phyloP scores from a whole-genome alignment of 2,329 filamentous ascomycete species.

The Fusarium marasasianum region DNA sequence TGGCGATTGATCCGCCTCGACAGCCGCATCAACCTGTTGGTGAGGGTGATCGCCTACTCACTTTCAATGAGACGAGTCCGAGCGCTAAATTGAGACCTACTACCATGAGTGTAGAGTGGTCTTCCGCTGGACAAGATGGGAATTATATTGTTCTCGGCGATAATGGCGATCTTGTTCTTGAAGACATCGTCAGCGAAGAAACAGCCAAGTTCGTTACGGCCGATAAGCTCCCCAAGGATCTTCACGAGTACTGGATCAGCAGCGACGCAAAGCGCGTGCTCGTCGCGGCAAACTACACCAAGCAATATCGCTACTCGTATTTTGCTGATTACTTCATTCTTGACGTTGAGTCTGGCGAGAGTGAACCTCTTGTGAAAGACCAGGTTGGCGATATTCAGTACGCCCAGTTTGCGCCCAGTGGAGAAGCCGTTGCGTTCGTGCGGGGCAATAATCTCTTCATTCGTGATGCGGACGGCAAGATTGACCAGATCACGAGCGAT shows the following conservation, averaged over 20 bases:
- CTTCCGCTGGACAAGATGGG: slow-evolving; percentile 67
- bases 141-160: slow-evolving; percentile 64
- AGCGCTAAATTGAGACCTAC: slow-evolving; percentile 56
- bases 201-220: slow-evolving; percentile 66
- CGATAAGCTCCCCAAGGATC: slow-evolving; percentile 64
- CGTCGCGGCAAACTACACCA: slow-evolving; percentile 72
- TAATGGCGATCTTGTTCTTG: slow-evolving; percentile 65
- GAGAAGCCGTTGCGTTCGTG: slow-evolving; percentile 72
- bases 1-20: slow-evolving; percentile 60
- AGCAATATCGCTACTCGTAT: slow-evolving; percentile 75
- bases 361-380: slow-evolving; percentile 64
- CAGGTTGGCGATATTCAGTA: slow-evolving; percentile 74
- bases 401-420: slow-evolving; percentile 67
- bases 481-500: slow-evolving; percentile 66
- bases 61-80: slow-evolving; percentile 68
- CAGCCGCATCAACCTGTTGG: slow-evolving; percentile 64
- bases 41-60: slow-evolving; percentile 64
- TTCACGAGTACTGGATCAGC: slow-evolving; percentile 69
- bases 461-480: slow-evolving; percentile 54
- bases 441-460: slow-evolving; percentile 73
- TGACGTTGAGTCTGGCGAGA: slow-evolving; percentile 65
- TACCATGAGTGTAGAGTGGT: slow-evolving; percentile 64
- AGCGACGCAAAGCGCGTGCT: slow-evolving; percentile 67
- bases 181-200: slow-evolving; percentile 68
- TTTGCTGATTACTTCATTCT: slow-evolving; percentile 73